Conservation (phyloP, 2,329 filamentous ascomycete species). For the Knoxdaviesia capensis region DNA sequence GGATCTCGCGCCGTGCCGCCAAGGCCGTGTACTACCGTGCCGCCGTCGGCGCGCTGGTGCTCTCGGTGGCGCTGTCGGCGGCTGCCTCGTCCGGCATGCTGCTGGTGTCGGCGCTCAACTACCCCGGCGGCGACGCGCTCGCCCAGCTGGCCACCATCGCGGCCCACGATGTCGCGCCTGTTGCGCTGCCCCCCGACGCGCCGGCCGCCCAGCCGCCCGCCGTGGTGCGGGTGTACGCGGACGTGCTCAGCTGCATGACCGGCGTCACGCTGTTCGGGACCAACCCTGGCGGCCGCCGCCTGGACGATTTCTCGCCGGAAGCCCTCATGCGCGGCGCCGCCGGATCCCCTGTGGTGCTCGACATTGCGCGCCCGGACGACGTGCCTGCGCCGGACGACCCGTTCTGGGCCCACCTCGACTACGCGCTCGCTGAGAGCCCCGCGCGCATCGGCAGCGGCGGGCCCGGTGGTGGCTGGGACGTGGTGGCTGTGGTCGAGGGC, state of each 20-base stretch:
- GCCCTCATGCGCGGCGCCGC: slow-evolving; percentile 7
- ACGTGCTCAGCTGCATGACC: slow-evolving; percentile 50
- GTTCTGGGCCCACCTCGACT: slow-evolving; percentile 48
- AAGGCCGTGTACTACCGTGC: slow-evolving; percentile 38
- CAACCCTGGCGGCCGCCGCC: slow-evolving; percentile 17
- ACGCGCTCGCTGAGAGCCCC: slow-evolving; percentile 35
- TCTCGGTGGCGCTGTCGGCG: slow-evolving; percentile 40
- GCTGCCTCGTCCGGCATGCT: slow-evolving; percentile 46
- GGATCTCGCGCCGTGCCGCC: slow-evolving; percentile 42
- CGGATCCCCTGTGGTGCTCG: too few relatives aligned
- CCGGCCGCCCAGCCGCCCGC: slow-evolving; percentile 11
- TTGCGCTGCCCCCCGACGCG: slow-evolving; percentile 7
- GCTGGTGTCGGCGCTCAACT: slow-evolving; percentile 70
- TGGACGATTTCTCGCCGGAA: slow-evolving; percentile 7
- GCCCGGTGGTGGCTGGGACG: slow-evolving; percentile 32
- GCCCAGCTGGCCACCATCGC: slow-evolving; percentile 24
- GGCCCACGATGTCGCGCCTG: slow-evolving; percentile 1
- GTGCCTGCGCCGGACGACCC: slow-evolving; percentile 19
- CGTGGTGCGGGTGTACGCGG: slow-evolving; percentile 29
- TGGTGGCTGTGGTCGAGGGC: slow-evolving; percentile 33
- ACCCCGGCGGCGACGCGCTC: slow-evolving; percentile 75
- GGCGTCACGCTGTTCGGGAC: slow-evolving; percentile 47
- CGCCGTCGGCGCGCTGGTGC: slow-evolving; percentile 30
- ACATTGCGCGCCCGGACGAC: slow-evolving; percentile 21
- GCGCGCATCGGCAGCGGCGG: slow-evolving; percentile 13